Evolutionary conservation across 495 filamentous ascomycete species (phyloP).

Genomic region (Zalerion maritima): DNA sequence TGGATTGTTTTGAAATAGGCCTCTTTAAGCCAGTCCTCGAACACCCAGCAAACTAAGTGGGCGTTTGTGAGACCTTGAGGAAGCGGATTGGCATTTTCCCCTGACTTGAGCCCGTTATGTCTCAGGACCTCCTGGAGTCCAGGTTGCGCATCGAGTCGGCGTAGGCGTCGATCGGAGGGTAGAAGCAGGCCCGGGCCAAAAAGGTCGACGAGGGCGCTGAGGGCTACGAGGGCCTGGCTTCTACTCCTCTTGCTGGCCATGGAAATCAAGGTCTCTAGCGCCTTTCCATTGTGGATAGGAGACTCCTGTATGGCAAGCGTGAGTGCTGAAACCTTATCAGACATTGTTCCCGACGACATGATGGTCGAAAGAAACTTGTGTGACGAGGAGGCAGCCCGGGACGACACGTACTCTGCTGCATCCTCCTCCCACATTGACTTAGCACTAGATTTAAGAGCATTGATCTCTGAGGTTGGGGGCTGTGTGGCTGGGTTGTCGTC

Average conservation of each 20-base stretch:
- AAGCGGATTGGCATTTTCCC: no score
- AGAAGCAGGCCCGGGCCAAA: constrained; percentile 75
- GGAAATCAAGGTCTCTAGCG: constrained; percentile 64
- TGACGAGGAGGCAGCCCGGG: constrained; percentile 50
- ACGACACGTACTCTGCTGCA: constrained; percentile 41
- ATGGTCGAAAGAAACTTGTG: constrained; percentile 91
- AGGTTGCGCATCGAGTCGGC: constrained; percentile 65
- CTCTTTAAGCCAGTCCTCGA: constrained; percentile 86
- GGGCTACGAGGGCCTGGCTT: constrained; percentile 81
- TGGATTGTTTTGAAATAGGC: constrained; percentile 84
- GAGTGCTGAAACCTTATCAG: constrained; percentile 89
- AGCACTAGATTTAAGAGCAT: constrained; percentile 63
- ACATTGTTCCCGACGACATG: constrained; percentile 89
- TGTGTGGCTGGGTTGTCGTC: no score
- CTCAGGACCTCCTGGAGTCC: constrained; percentile 49
- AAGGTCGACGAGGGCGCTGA: constrained; percentile 85
- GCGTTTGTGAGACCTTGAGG: constrained; percentile 53
- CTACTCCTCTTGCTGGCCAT: constrained; percentile 81
- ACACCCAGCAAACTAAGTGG: constrained; percentile 81
- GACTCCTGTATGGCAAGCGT: constrained; percentile 92
- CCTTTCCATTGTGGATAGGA: constrained; percentile 78
- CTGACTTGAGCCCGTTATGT: no score
- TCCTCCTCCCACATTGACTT: constrained; percentile 62
- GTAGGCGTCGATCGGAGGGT: constrained; percentile 67
- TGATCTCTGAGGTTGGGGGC: constrained; percentile 42